These are phyloP conservation scores for Zalaria sp. DNA, from an alignment of 2,329 filamentous ascomycete species.

Conservation along the genomic window DNA sequence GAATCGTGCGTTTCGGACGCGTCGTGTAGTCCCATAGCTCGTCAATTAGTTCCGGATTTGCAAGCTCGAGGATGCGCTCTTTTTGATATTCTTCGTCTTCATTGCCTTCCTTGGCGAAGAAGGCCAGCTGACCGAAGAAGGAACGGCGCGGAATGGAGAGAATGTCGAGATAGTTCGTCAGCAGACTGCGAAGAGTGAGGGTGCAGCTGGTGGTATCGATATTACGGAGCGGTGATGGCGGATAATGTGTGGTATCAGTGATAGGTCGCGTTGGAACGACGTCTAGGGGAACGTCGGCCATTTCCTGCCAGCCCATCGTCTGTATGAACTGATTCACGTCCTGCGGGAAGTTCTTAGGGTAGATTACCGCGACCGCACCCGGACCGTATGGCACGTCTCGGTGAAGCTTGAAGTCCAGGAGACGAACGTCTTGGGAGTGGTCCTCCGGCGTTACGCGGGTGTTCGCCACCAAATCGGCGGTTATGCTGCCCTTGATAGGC, in stretches of 20 bases:
- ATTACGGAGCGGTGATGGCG: conserved; percentile 23
- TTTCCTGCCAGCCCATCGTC: conserved; percentile 61
- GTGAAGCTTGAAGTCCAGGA: conserved; percentile 46
- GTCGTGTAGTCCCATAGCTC: conserved; percentile 96
- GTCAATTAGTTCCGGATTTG: conserved; percentile 63
- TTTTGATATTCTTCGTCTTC: conserved; percentile 41
- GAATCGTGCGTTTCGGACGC: conserved; percentile 72
- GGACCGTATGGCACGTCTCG: conserved; percentile 41
- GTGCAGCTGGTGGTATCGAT: conserved; percentile 22
- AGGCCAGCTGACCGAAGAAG: conserved; percentile 67
- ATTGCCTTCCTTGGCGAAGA: conserved; percentile 56
- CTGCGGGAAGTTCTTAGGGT: conserved; percentile 70
- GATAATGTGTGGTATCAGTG: conserved; percentile 18
- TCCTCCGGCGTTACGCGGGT: conserved; percentile 54
- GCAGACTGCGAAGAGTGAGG: conserved; percentile 57
- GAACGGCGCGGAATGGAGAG: conserved; percentile 75
- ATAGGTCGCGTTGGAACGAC: conserved; percentile 26
- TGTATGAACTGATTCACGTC: conserved; percentile 70
- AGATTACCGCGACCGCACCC: conserved; percentile 69
- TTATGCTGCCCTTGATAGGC: conserved; percentile 42
- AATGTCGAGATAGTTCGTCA: conserved; percentile 77
- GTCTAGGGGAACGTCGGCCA: conserved; percentile 57
- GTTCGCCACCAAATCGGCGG: conserved; percentile 50
- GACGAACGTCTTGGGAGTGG: conserved; percentile 92
- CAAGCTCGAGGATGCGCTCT: conserved; percentile 73